Conservation (phyloP, 768 basidiomycete species). For the Phylloporus sp. region DNA sequence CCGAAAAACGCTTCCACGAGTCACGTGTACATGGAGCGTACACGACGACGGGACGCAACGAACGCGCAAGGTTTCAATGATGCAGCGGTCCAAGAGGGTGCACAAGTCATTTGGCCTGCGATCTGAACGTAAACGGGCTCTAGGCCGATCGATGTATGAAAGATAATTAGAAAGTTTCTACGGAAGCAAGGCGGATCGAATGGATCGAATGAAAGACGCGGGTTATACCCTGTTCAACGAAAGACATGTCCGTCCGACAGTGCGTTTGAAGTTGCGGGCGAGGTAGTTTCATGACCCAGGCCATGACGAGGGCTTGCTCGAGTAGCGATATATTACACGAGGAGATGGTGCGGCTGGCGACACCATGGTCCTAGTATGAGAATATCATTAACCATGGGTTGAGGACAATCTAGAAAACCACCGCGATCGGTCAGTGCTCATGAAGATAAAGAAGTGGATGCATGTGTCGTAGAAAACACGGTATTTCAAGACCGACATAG, state of each 20-base stretch:
- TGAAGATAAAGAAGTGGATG: not conserved
- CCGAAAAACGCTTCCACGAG: not conserved
- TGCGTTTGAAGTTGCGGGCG: not conserved
- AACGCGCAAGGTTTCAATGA: slow-evolving; percentile 3
- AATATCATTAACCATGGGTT: slow-evolving; percentile 91
- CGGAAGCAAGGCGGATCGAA: not conserved
- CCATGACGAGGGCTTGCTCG: not conserved
- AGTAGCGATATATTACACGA: slow-evolving; percentile 3
- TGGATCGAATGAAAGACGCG: not conserved
- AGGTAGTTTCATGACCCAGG: not conserved
- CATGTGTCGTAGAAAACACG: slow-evolving; percentile 2
- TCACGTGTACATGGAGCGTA: not conserved
- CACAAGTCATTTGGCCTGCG: slow-evolving; percentile 4
- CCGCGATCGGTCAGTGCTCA: slow-evolving; percentile 14
- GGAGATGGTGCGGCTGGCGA: slow-evolving; percentile 6
- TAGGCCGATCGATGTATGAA: slow-evolving; percentile 6
- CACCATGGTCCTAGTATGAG: slow-evolving; percentile 38
- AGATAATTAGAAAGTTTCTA: slow-evolving; percentile 17
- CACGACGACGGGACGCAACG: not conserved
- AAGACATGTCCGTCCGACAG: slow-evolving; percentile 13
- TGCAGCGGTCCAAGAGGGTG: slow-evolving; percentile 10
- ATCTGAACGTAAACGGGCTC: not conserved
- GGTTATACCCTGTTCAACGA: not conserved
- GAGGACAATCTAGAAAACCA: slow-evolving; percentile 56
- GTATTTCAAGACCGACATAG: slow-evolving; percentile 1